Base-by-base conservation (phyloP, 2,329 filamentous ascomycete species). In the Ascochyta clinopodiicola region DNA sequence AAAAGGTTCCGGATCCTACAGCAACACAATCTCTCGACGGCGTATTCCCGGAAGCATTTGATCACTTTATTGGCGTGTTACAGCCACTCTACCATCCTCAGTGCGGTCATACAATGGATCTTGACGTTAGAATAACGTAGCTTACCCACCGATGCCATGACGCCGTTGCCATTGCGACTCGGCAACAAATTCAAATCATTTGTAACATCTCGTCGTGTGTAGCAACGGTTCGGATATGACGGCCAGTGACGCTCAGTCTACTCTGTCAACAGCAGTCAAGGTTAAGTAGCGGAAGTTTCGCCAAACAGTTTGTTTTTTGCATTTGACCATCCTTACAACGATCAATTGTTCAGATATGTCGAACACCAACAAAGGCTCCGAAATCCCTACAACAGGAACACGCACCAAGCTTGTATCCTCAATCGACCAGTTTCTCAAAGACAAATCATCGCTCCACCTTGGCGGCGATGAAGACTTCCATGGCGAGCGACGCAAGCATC, bases 401-500 rank as follows among this genome's bases (percentile, higher is more conserved):
- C 53, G 61, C 25, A 54, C 48, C 34, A 25, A 47, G 7, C 58
- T 61, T 25, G 45, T 53, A 22, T 27, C 46, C 6, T 51, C 51
- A 19, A 59, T 67, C n/a, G 12, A 51, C 13, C 43, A 19, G 6
- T 68, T 67, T 44, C 57, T 66, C 19, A 57, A 60, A 32, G 42
- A 59, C 6, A 38, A 63, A 43, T 57, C 64, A 13, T 45, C 57
- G n/a, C 63, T 69, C 8, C 67, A 67, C 46, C 64, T 70, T 10
- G 63, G 66, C 24, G 62, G 59, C 17, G 51, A 58, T 27, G 63
- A 57, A 24, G 65, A 67, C 50, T 70, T 69, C 53, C 58, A 63
- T 34, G 45, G 44, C 6, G 67, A 69, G 45, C 64, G 64, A 8
- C 40, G 42, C 13, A 57, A 69, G 44, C 66, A 71, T 36, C 51